Evolutionary conservation across 352 stramenopile genomes (phyloP).

Genomic region (Pythium volutum): DNA sequence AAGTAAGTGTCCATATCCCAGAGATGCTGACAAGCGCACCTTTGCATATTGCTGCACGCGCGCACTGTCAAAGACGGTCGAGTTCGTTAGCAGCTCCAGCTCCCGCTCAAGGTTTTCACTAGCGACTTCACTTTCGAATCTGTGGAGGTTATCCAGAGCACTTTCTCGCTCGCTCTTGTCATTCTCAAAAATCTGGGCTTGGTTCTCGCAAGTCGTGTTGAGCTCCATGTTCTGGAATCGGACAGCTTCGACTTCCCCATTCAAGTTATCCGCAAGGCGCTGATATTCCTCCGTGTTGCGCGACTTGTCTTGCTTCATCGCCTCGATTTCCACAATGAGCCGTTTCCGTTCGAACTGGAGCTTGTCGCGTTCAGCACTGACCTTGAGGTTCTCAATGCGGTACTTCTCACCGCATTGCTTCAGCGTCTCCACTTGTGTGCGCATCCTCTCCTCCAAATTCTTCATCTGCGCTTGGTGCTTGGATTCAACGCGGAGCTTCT

Average conservation of each 20-base stretch:
- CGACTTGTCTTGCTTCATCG: conserved; percentile 42
- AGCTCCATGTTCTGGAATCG: conserved; percentile 60
- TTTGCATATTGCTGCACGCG: conserved; percentile 42
- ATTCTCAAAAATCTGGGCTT: conserved; percentile 43
- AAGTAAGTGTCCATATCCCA: not conserved
- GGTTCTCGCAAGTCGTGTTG: conserved; percentile 47
- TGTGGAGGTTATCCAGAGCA: conserved; percentile 39
- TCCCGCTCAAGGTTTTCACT: conserved; percentile 45
- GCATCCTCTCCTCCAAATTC: conserved; percentile 60
- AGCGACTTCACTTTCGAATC: conserved; percentile 42
- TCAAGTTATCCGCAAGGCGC: conserved; percentile 48
- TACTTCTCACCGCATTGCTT: conserved; percentile 57
- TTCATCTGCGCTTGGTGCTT: conserved; percentile 49
- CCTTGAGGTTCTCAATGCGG: conserved; percentile 39
- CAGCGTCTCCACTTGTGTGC: conserved; percentile 44
- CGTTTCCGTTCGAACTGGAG: conserved; percentile 57
- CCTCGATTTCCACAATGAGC: conserved; percentile 43
- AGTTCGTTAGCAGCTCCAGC: conserved; percentile 33
- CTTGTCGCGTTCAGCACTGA: conserved; percentile 52
- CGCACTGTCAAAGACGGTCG: conserved; percentile 33
- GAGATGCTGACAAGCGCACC: conserved; percentile 13
- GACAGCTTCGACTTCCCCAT: conserved; percentile 35
- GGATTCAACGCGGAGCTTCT: conserved; percentile 43
- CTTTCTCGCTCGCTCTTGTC: conserved; percentile 46
- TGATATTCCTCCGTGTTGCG: too few species aligned